A percentile compares a stretch with the other conserved stretches of the same genome.
Conservation (phyloP, 148 eudicot genomes). For the Silene uniflora region DNA sequence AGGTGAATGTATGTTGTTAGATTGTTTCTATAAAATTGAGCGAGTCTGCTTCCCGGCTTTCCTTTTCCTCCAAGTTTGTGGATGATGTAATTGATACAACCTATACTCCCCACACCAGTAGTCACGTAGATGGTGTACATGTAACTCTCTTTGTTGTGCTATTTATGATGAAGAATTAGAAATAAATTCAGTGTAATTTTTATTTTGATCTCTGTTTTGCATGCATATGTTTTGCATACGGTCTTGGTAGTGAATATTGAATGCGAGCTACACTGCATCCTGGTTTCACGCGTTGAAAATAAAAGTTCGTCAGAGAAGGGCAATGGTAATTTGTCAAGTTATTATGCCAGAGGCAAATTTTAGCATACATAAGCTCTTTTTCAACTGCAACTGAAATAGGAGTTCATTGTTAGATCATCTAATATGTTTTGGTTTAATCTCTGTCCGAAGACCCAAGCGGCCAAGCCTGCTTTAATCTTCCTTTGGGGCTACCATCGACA, state of each 20-base stretch:
- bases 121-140: slow-evolving; percentile 19
- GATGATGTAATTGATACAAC: slow-evolving; percentile 21
- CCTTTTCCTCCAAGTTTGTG: slow-evolving; percentile 6
- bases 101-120: background rate
- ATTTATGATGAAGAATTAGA: background rate
- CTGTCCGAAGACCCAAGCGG: too few relatives aligned
- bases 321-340: too few relatives aligned
- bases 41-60: background rate
- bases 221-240: background rate
- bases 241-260: background rate
- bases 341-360: too few relatives aligned
- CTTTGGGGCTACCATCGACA: too few relatives aligned
- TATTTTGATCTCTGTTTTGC: background rate
- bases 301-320: background rate
- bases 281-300: too few relatives aligned
- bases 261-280: background rate
- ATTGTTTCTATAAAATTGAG: slow-evolving; percentile 11
- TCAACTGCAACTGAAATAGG: background rate
- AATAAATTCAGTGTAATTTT: background rate
- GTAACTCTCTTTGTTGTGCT: slow-evolving; percentile 14
- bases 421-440: background rate
- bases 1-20: slow-evolving; percentile 16
- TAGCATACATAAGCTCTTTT: background rate
- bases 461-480: too few relatives aligned
- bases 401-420: background rate